Conservation (phyloP, 2,329 filamentous ascomycete genomes). For the Epichloe sibirici region DNA sequence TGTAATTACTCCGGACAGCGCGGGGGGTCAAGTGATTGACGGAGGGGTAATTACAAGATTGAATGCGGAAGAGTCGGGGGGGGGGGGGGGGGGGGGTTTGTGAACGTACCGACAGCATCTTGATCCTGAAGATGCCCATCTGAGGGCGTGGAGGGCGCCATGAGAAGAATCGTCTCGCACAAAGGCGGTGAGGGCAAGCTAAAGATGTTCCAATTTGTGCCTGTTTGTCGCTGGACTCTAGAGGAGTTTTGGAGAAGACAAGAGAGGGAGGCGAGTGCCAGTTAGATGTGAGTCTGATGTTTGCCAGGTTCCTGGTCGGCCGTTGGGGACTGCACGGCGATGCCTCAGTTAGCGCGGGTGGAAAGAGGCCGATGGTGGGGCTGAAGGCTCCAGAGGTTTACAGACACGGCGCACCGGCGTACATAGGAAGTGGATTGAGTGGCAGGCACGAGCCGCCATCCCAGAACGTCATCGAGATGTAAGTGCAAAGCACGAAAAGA, state of each 20-base stretch:
- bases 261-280: neutral
- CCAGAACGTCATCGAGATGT: neutral
- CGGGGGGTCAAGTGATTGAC: neutral
- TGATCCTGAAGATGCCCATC: constrained; percentile 6
- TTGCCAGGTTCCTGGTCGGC: neutral
- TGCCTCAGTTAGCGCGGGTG: constrained; percentile 1
- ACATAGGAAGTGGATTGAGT: no score
- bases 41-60: neutral
- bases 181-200: neutral
- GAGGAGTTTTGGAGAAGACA: neutral
- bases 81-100: neutral
- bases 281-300: neutral
- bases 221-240: neutral
- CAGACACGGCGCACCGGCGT: neutral
- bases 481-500: neutral
- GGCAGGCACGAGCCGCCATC: no score
- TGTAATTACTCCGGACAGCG: neutral
- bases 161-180: neutral
- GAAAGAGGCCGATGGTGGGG: constrained; percentile 4
- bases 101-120: constrained; percentile 8
- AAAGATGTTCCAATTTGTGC: neutral
- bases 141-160: constrained; percentile 8
- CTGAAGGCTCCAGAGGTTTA: neutral
- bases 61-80: constrained; percentile 7
- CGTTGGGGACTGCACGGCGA: neutral